Evolutionary conservation across 495 filamentous ascomycete species (phyloP), one percentile per base, ranked within the genome.

Genomic region (Bacidia gigantensis): DNA sequence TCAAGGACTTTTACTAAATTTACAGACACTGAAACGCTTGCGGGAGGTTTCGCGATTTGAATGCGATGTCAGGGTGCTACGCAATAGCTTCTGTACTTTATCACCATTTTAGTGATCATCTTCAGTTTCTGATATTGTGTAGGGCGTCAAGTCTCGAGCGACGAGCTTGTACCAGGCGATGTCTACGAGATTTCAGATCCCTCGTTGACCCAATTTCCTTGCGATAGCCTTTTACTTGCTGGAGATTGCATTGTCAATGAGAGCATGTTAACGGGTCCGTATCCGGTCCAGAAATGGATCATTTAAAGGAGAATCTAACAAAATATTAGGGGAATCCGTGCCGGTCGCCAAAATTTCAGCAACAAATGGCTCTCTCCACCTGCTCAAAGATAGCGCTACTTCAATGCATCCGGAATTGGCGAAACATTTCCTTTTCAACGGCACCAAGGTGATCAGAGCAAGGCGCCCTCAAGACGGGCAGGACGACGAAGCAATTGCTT

Each of bases 201-300:
- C 12, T 89, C 81, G n/a, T 71, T 99, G 24, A 78, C 80, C n/a
- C 84, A 93, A 59, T 86, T 95, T 59, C 93, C 93, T 11, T 88
- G 87, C 60, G 93, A 99, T 67, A 93, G 89, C 63, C 72, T 99
- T 35, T 70, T 99, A 7, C 69, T 99, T 3, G 85, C 86, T 50
- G 93, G 93, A 22, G 93, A 99, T 65, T 95, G 89, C 65, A 97
- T 99, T 56, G 89, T 99, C 54, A 99, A 99, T 64, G 93, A 99
- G 65, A 96, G 90, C 71, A 99, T 99, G 93, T 79, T 99, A 26
- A 99, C 93, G 38, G 84, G 83, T 83, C 62, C 59, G 69, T 62
- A 18, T 20, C 35, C 32, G 38, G 25, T n/a, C 40, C 17, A 9
- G 39, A 29, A 3, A n/a, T n/a, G 11, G 11, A 10, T 5, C 29